phyloP scores from a whole-genome alignment of 2,329 filamentous ascomycete species.

The Alternaria atra region DNA sequence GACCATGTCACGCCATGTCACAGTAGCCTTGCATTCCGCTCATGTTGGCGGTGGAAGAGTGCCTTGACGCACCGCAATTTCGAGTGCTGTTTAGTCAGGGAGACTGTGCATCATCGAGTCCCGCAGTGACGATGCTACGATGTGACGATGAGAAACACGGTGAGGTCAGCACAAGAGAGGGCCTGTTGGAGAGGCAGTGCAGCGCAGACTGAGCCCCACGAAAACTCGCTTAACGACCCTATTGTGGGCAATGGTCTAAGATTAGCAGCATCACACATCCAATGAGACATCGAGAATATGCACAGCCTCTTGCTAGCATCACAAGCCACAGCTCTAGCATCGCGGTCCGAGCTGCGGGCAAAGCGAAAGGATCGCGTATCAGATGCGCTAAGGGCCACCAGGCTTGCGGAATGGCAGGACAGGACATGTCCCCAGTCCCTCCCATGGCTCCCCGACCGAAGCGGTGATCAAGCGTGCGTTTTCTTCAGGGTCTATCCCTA shows the following conservation, averaged over 20 bases:
- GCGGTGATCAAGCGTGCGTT: slow-evolving; percentile 42
- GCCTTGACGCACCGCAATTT: slow-evolving; percentile 23
- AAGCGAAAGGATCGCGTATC: slow-evolving; percentile 38
- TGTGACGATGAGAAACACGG: slow-evolving; percentile 28
- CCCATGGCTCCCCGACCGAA: slow-evolving; percentile 37
- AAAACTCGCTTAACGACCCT: slow-evolving; percentile 25
- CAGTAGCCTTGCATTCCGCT: slow-evolving; percentile 11
- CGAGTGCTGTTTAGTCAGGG: slow-evolving; percentile 9
- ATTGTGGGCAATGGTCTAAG: slow-evolving; percentile 39
- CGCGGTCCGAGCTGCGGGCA: slow-evolving; percentile 31
- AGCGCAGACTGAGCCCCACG: slow-evolving; percentile 28
- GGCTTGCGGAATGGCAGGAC: slow-evolving; percentile 26
- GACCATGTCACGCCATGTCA: slow-evolving; percentile 7
- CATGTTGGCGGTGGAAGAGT: slow-evolving; percentile 30
- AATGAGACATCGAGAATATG: slow-evolving; percentile 22
- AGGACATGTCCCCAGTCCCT: slow-evolving; percentile 16
- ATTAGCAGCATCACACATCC: slow-evolving; percentile 22
- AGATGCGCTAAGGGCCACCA: slow-evolving; percentile 23
- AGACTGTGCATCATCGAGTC: slow-evolving; percentile 12
- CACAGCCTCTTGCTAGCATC: slow-evolving; percentile 32
- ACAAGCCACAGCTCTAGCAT: slow-evolving; percentile 34
- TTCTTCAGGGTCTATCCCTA: slow-evolving; percentile 31
- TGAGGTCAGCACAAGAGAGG: slow-evolving; percentile 41
- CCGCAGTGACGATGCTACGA: slow-evolving; percentile 17
- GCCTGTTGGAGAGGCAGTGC: slow-evolving; percentile 12